Evolutionary conservation across 2,329 filamentous ascomycete genomes (phyloP).

Genomic region (Calonectria pteridis): DNA sequence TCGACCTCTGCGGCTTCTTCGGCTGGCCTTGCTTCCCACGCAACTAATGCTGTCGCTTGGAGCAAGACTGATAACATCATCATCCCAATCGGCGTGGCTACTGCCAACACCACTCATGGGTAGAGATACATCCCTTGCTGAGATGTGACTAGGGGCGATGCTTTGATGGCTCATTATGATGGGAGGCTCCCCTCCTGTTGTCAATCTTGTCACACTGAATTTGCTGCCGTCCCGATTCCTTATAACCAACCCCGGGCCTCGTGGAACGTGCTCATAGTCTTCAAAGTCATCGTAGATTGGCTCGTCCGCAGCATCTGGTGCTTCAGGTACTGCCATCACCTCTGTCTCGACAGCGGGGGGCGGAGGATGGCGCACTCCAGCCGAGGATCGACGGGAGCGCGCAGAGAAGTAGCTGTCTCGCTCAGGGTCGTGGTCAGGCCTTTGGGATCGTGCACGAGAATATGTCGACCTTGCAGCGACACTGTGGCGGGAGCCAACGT

Average conservation of each 20-base stretch:
- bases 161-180: slow-evolving; percentile 37
- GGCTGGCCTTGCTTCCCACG: slow-evolving; percentile 58
- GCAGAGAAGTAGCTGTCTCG: slow-evolving; percentile 60
- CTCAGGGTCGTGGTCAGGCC: slow-evolving; percentile 49
- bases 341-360: slow-evolving; percentile 45
- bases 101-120: slow-evolving; percentile 57
- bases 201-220: slow-evolving; percentile 36
- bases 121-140: slow-evolving; percentile 53
- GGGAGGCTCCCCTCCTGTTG: slow-evolving; percentile 31
- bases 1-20: slow-evolving; percentile 42
- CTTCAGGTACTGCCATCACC: slow-evolving; percentile 41
- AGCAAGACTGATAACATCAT: slow-evolving; percentile 66
- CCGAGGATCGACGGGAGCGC: slow-evolving; percentile 46
- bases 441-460: slow-evolving; percentile 40
- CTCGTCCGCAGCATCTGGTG: slow-evolving; percentile 28
- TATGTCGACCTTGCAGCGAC: slow-evolving; percentile 44
- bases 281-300: slow-evolving; percentile 10
- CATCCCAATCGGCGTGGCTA: slow-evolving; percentile 57
- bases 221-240: slow-evolving; percentile 49
- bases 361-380: slow-evolving; percentile 37
- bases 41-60: slow-evolving; percentile 74
- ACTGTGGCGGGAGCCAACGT: slow-evolving; percentile 52
- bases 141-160: slow-evolving; percentile 43
- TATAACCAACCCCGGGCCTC: slow-evolving; percentile 38
- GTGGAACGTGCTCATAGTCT: slow-evolving; percentile 15